Base-by-base conservation (phyloP, 148 eudicot species). In the Vaccinium corymbosum region DNA sequence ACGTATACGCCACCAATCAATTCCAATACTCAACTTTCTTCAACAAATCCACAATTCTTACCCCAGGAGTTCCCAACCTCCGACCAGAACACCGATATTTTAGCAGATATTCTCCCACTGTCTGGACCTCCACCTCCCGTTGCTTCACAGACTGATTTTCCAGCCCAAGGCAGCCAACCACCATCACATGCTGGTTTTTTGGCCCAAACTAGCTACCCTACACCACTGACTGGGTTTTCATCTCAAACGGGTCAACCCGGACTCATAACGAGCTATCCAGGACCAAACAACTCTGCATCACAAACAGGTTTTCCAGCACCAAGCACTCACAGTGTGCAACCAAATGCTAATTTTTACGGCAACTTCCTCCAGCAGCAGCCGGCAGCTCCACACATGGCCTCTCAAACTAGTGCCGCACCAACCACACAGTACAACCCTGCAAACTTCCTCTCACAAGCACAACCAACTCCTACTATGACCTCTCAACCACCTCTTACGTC, bases 101-200 rank as follows among this genome's bases (percentile, higher is more conserved):
- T 94, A 87, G 97, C 95, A 13, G 97, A 92, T 82, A 92, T 94
- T 83, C 88, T 94, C 56, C 95, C 95, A 62, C 93, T 90, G 59
- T 80, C 94, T 85, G 97, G 89, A 87, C 86, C 94, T 83, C 83
- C 82, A 75, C 82, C 85, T 83, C n/a, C 88, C 0, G 38, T 82
- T 32, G 81, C 71, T 50, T 81, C 87, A 64, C 89, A 80, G 55
- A 48, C 86, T 77, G 81, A 74, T 57, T 86, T 86, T 83, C 83
- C 84, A 38, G 70, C 73, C 80, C 89, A 85, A 84, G n/a, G 74
- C 27, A 72, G 64, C 20, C 85, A 78, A 50, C 76, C 86, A 53
- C 42, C 59, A 59, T 25, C 87, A 1, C 86, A 80, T 42, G n/a
- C 83, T 13, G 77, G 84, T 78, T 89, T 89, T 74, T n/a, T 14